phyloP scores from a whole-genome alignment of 1,284 basidiomycete genomes.

The Limonomyces culmigenus region DNA sequence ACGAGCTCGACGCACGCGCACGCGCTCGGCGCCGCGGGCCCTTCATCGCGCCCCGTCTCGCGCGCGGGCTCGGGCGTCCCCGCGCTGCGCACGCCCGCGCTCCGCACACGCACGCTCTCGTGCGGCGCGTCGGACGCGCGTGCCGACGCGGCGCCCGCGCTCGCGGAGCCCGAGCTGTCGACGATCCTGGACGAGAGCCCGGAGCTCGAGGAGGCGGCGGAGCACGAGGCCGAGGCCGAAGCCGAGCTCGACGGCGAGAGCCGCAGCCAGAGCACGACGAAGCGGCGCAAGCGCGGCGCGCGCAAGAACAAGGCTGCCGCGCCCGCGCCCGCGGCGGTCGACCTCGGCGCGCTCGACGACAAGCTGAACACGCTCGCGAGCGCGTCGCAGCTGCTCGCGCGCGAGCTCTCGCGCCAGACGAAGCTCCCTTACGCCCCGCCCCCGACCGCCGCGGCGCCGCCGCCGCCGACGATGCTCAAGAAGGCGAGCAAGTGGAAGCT shows the following conservation, averaged over 20 bases:
- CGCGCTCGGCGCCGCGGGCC: constrained; percentile 41
- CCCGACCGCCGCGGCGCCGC: constrained; percentile 1
- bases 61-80: neutral
- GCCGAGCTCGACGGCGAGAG: constrained; percentile 20
- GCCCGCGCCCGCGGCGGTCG: constrained; percentile 7
- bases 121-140: neutral
- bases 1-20: constrained; percentile 42
- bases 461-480: constrained; percentile 25
- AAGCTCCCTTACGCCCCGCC: neutral
- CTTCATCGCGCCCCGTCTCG: constrained; percentile 23
- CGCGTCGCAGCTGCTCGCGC: constrained; percentile 68
- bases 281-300: constrained; percentile 64
- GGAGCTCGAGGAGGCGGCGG: constrained; percentile 17
- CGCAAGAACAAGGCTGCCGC: constrained; percentile 44
- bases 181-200: constrained; percentile 36
- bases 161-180: constrained; percentile 17
- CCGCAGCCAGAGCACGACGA: constrained; percentile 47
- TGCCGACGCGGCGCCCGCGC: neutral
- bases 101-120: constrained; percentile 1
- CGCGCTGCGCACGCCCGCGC: constrained; percentile 2
- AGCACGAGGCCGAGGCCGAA: constrained; percentile 20
- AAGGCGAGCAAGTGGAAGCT: constrained; percentile 71
- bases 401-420: constrained; percentile 55
- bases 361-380: constrained; percentile 57
- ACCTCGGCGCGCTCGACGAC: constrained; percentile 22